Evolutionary conservation across 345 rosid species (phyloP).

Genomic region (Hypericum androsaemum): DNA sequence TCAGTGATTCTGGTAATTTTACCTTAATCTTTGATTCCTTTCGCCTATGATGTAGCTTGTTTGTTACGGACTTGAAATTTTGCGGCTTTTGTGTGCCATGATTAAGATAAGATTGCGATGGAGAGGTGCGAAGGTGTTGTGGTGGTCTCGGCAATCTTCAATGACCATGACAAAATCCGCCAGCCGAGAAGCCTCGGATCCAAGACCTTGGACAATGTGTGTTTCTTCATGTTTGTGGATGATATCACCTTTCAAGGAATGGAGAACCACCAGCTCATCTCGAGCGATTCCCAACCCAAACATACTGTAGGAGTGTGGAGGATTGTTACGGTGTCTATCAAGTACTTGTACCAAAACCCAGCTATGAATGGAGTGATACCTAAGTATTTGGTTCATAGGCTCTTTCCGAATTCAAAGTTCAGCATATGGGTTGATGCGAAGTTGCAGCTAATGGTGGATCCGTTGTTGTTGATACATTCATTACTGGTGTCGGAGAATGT

Average conservation of each 20-base stretch:
- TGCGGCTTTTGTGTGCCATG: background rate
- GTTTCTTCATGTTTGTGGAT: constrained; percentile 92
- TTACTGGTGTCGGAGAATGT: constrained; percentile 36
- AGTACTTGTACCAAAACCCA: constrained; percentile 45
- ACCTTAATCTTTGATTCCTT: background rate
- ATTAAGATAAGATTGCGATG: constrained; percentile 66
- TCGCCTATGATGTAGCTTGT: too few species aligned
- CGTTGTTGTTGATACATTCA: constrained; percentile 60
- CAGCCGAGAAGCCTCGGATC: constrained; percentile 78
- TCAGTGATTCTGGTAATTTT: constrained; percentile 44
- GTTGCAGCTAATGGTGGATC: constrained; percentile 76
- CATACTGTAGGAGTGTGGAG: constrained; percentile 61
- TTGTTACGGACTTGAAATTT: background rate
- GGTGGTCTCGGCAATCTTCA: constrained; percentile 84
- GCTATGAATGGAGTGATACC: constrained; percentile 93
- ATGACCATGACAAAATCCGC: constrained; percentile 81
- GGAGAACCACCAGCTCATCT: constrained; percentile 32
- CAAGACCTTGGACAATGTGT: constrained; percentile 39
- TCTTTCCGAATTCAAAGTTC: constrained; percentile 70
- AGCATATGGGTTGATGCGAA: constrained; percentile 92
- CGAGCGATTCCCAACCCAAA: constrained; percentile 10
- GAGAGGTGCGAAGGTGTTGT: constrained; percentile 60
- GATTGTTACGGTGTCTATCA: constrained; percentile 33
- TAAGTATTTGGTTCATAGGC: constrained; percentile 65
- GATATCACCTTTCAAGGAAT: constrained; percentile 44